A percentile compares a stretch with the other conserved stretches of the same genome.
Conservation (phyloP, 2,329 filamentous ascomycete genomes). For the Diaporthe destruens region DNA sequence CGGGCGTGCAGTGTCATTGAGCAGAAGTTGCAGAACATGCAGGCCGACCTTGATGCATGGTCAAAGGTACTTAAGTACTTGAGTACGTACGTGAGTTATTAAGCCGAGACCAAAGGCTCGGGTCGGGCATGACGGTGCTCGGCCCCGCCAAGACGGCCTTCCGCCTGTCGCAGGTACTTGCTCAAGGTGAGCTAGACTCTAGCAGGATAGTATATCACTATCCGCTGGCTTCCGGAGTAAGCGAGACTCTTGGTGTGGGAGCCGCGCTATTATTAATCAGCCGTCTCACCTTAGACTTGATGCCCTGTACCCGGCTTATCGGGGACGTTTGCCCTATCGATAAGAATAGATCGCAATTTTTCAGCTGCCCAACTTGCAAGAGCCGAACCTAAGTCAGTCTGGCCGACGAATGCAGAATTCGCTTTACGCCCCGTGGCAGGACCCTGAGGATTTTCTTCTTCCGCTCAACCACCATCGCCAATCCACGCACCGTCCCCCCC, state of each 20-base stretch:
- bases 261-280: conserved; percentile 12
- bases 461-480: conserved; percentile 15
- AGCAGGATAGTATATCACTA: no score
- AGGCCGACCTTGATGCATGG: no score
- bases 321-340: conserved; percentile 16
- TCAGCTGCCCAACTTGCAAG: conserved; percentile 23
- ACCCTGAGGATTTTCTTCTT: conserved; percentile 30
- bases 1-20: background rate
- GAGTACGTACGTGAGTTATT: background rate
- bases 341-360: conserved; percentile 24
- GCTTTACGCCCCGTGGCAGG: conserved; percentile 25
- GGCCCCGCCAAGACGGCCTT: background rate
- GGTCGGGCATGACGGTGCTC: background rate
- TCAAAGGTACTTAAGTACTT: no score
- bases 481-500: conserved; percentile 16
- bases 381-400: conserved; percentile 17
- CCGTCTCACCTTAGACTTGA: background rate
- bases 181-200: no score
- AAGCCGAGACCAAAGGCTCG: background rate
- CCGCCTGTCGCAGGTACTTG: background rate
- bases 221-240: background rate
- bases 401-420: conserved; percentile 31
- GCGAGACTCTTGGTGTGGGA: background rate
- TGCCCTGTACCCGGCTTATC: background rate
- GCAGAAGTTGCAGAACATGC: no score